Evolutionary conservation across 140 eudicot genomes (phyloP), one percentile per base, ranked within the genome.

Genomic region (Senecio squalidus): DNA sequence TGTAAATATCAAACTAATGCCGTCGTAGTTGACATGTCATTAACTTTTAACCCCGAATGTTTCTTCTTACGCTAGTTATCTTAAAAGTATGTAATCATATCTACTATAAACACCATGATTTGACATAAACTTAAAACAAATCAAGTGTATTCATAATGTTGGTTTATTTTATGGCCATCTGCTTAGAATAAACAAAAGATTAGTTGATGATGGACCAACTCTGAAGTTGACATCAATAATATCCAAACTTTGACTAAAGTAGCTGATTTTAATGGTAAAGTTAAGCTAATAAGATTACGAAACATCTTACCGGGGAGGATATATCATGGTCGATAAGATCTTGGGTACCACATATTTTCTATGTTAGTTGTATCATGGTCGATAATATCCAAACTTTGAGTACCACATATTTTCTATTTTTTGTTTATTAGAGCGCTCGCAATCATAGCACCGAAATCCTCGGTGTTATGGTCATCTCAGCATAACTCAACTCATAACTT

Each of bases 201-300:
- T 34, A 57, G 46, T 6, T 22, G 30, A n/a, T 57, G 63, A 58
- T 39, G 11, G 34, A 58, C 34, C 50, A 58, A 36, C 34, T 23
- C 4, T 4, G 8, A 14, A 29, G 49, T 38, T 46, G 50, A 6
- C 36, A 38, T 38, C 51, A 23, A 14, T 36, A 36, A n/a, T 38
- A 15, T 11, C 16, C 47, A 11, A 41, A 41, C 20, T n/a, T 14
- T 11, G 17, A 15, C n/a, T n/a, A 36, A 36, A 36, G 15, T 36
- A 36, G 15, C 41, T 36, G 41, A 36, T 36, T 5, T 43, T 4
- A 8, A 16, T 43, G 1, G 6, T 43, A 43, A 16, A 6, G 16
- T 5, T 6, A 43, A 21, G 20, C 49, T 21, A 16, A 43, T 15
- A 43, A 43, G 20, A 43, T 43, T 43, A 2, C 15, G 49, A 15